Evolutionary conservation across 164 flowering plant species (phyloP).

Genomic region (Kingdonia uniflora): DNA sequence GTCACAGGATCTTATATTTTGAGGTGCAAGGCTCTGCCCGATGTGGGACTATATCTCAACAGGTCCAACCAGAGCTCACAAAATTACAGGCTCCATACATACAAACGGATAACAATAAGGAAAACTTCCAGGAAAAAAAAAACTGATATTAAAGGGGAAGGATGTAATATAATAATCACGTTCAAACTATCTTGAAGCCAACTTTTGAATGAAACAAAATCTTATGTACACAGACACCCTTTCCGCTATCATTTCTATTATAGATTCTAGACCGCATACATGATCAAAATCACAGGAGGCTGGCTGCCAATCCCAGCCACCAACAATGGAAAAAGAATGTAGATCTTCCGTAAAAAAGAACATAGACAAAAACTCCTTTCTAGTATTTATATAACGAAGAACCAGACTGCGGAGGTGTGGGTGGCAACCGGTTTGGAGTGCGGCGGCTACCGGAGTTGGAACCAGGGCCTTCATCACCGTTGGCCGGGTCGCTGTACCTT

Average conservation of each 20-base stretch:
- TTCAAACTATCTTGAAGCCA: not conserved
- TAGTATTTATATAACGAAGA: slow-evolving; percentile 47
- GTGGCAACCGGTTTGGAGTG: slow-evolving; percentile 83
- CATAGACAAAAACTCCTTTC: too few species aligned
- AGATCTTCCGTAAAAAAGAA: too few species aligned
- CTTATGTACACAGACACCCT: slow-evolving; percentile 8
- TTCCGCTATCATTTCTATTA: not conserved
- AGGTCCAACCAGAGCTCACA: too few species aligned
- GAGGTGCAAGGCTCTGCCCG: too few species aligned
- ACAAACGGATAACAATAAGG: not conserved
- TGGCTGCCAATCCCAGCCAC: slow-evolving; percentile 2
- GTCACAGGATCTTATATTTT: too few species aligned
- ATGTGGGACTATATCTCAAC: too few species aligned
- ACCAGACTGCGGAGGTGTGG: slow-evolving; percentile 62
- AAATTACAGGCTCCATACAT: not conserved
- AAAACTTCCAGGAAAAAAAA: not conserved
- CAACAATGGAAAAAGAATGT: slow-evolving; percentile 8
- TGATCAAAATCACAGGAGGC: slow-evolving; percentile 7
- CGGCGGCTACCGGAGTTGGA: slow-evolving; percentile 74
- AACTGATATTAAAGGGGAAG: not conserved
- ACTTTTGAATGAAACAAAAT: not conserved
- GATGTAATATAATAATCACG: not conserved
- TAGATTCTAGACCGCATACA: slow-evolving; percentile 1
- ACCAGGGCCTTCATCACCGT: slow-evolving; percentile 48
- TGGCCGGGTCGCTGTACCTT: slow-evolving; percentile 58